Base-by-base conservation (phyloP, 2,329 filamentous ascomycete genomes). In the Colletotrichum endophyticum region DNA sequence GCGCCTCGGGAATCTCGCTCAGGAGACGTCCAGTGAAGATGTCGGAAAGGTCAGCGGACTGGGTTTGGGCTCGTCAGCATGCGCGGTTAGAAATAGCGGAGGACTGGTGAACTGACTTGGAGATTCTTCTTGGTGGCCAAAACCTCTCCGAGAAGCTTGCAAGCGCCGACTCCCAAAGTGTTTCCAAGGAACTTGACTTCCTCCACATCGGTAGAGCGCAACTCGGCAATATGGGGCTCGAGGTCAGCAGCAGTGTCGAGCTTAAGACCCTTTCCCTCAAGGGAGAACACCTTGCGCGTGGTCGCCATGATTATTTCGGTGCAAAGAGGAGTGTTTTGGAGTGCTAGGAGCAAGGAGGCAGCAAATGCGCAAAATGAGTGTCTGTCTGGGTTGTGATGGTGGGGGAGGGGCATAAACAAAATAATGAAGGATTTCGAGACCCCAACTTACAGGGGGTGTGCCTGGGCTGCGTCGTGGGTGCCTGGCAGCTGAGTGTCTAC, bases 21-120 rank as follows among this genome's bases (percentile, higher is more conserved):
- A 99, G 92, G 62, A 99, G 92, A 80, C 97, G 95, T 36, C 95
- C 95, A 75, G 97, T 99, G 89, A 99, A 99, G 88, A 99, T 98
- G 85, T 99, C 97, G 85, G 96, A 96, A 73, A 99, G 90, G 87
- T 98, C 98, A 83, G 95, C 96, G 82, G 93, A 89, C 92, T 93
- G 81, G 39, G 1, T 3, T 74, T 61, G 28, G 12, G 1, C 66
- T 56, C 2, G 62, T 77, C 61, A 74, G 69, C 49, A 30, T 44
- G 56, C 39, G 63, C 22, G 30, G 66, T 28, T 49, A 32, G 15
- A 15, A 57, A 11, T 7, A 28, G 1, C 32, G 8, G 13, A 28
- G 25, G 0, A 16, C 62, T 53, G 27, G 22, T 16, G 8, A n/a
- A 78, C 86, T 73, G 88, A 95, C 94, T 87, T 94, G 91, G 57